phyloP scores from a whole-genome alignment of 2,329 filamentous ascomycete species.

The Fusarium haematococcum region DNA sequence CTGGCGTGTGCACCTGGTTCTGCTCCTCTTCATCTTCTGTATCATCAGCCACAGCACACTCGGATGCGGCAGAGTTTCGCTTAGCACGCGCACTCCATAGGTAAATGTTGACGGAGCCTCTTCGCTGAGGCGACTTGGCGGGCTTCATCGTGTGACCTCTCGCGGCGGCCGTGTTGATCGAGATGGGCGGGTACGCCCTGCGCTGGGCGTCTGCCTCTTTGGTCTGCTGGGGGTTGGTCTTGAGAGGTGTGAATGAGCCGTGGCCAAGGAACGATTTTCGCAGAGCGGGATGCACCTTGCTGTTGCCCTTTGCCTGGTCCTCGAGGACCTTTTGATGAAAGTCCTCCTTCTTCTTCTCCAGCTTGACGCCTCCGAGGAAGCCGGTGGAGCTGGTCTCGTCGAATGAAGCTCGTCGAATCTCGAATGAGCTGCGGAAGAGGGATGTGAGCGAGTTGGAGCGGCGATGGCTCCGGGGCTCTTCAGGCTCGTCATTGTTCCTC shows the following conservation, averaged over 20 bases:
- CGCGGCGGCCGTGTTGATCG: slow-evolving; percentile 45
- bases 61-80: slow-evolving; percentile 26
- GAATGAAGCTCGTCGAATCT: slow-evolving; percentile 49
- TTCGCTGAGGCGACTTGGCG: slow-evolving; percentile 44
- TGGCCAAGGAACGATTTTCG: slow-evolving; percentile 44
- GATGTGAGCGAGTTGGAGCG: slow-evolving; percentile 54
- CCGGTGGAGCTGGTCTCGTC: slow-evolving; percentile 48
- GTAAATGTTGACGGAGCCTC: slow-evolving; percentile 49
- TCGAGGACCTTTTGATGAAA: slow-evolving; percentile 47
- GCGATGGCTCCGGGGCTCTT: slow-evolving; percentile 41
- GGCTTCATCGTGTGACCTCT: slow-evolving; percentile 45
- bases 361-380: slow-evolving; percentile 57
- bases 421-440: slow-evolving; percentile 50
- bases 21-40: slow-evolving; percentile 35
- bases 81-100: slow-evolving; percentile 43
- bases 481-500: slow-evolving; percentile 35
- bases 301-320: slow-evolving; percentile 41
- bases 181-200: slow-evolving; percentile 53
- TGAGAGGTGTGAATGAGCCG: slow-evolving; percentile 46
- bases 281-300: slow-evolving; percentile 51
- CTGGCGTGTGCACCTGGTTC: slow-evolving; percentile 4
- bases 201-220: slow-evolving; percentile 42
- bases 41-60: slow-evolving; percentile 40
- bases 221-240: slow-evolving; percentile 35
- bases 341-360: slow-evolving; percentile 53